phyloP scores from a whole-genome alignment of 192 early-diverging fungal species.

The Backusella tarrabulga region DNA sequence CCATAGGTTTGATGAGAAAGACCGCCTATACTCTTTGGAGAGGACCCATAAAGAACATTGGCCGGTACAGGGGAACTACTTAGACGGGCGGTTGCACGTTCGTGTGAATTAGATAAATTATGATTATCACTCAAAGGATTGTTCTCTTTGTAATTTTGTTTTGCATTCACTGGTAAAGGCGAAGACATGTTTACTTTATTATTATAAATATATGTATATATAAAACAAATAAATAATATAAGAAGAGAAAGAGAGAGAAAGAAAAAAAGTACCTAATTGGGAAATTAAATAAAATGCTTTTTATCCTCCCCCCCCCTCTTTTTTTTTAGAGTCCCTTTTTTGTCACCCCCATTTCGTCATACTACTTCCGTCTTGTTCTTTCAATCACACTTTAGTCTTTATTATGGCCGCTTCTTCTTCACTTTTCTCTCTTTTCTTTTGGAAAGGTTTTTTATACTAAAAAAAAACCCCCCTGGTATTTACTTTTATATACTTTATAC shows the following conservation, averaged over 20 bases:
- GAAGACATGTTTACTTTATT: slow-evolving; percentile 10
- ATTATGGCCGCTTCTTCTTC: not conserved
- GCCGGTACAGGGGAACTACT: not conserved
- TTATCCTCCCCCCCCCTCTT: not conserved
- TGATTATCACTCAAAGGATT: not conserved
- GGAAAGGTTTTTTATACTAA: not conserved
- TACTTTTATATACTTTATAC: not conserved
- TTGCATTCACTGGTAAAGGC: slow-evolving; percentile 9
- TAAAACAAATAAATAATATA: not conserved
- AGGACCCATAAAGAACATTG: not conserved
- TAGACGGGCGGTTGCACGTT: not conserved
- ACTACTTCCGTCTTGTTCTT: not conserved
- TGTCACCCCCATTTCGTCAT: not conserved
- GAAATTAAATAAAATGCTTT: not conserved
- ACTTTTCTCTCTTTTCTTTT: not conserved
- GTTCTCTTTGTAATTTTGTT: not conserved
- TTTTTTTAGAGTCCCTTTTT: not conserved
- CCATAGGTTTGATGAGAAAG: not conserved
- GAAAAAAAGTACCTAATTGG: not conserved
- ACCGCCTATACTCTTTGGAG: slow-evolving; percentile 4
- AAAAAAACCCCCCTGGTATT: not conserved
- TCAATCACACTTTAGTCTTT: not conserved
- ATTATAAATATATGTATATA: not conserved
- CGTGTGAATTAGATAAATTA: not conserved
- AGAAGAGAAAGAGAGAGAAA: not conserved